Evolutionary conservation across 2,329 filamentous ascomycete species (phyloP).

Genomic region (Coccinonectria pachysandricola): DNA sequence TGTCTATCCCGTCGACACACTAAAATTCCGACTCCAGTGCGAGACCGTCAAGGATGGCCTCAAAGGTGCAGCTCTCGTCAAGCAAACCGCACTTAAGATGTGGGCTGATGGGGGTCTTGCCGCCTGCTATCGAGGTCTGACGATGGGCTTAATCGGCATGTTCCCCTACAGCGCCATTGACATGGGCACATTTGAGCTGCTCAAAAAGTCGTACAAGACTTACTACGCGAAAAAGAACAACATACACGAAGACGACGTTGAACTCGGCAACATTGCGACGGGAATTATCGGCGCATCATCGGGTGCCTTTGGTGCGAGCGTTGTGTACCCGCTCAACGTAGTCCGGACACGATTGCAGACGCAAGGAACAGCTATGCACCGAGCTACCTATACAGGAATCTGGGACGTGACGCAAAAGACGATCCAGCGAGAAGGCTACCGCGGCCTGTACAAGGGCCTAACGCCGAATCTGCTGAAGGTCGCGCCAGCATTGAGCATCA

Average conservation of each 20-base stretch:
- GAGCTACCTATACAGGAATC: conserved; percentile 81
- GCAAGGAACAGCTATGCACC: conserved; percentile 88
- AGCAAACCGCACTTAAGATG: conserved; percentile 79
- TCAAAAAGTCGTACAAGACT: conserved; percentile 64
- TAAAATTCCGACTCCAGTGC: conserved; percentile 81
- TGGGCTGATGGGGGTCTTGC: conserved; percentile 62
- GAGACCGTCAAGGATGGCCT: conserved; percentile 81
- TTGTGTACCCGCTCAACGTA: conserved; percentile 92
- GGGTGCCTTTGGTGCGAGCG: conserved; percentile 82
- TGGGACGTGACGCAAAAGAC: conserved; percentile 82
- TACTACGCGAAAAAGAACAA: conserved; percentile 59
- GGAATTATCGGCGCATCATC: conserved; percentile 85
- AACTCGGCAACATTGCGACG: conserved; percentile 71
- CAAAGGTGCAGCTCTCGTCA: conserved; percentile 72
- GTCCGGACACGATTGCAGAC: conserved; percentile 86
- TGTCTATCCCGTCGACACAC: conserved; percentile 86
- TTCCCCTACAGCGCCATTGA: conserved; percentile 98
- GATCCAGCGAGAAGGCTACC: conserved; percentile 67
- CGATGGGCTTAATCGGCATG: conserved; percentile 90
- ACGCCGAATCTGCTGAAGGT: conserved; percentile 96
- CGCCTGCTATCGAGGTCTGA: conserved; percentile 82
- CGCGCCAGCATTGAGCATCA: conserved; percentile 89
- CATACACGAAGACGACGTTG: conserved; percentile 74
- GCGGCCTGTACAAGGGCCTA: conserved; percentile 87
- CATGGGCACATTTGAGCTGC: conserved; percentile 86